Conservation (phyloP, 1,284 basidiomycete species). For the Ustilago hordei region DNA sequence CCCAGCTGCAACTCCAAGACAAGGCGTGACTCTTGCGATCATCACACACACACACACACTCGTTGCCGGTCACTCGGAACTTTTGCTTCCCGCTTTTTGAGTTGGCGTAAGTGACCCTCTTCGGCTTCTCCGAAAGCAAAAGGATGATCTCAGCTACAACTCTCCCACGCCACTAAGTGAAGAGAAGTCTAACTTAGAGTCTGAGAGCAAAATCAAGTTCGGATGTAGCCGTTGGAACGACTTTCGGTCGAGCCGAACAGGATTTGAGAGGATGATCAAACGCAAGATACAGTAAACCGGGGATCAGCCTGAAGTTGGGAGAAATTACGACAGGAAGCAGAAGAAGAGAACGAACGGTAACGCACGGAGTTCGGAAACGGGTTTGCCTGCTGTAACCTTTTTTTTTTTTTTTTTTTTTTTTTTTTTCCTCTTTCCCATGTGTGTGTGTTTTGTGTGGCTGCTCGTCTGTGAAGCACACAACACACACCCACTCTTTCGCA, state of each 20-base stretch:
- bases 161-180: too few species aligned
- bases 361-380: neutral
- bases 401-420: too few species aligned
- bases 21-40: neutral
- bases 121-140: neutral
- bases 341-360: neutral
- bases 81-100: neutral
- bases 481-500: neutral
- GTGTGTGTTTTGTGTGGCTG: too few species aligned
- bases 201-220: neutral
- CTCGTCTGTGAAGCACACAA: too few species aligned
- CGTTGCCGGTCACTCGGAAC: neutral
- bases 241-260: neutral
- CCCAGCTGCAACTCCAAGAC: neutral
- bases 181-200: too few species aligned
- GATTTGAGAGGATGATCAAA: neutral
- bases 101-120: neutral
- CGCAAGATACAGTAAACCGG: neutral
- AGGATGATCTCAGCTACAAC: neutral
- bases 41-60: neutral
- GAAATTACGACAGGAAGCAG: too few species aligned
- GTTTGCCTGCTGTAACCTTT: too few species aligned
- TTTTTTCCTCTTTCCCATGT: too few species aligned
- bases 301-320: conserved; percentile 7
- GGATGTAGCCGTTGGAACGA: neutral